Conservation (phyloP, 1,139 yeast genomes). For the Hansenula anomala region DNA sequence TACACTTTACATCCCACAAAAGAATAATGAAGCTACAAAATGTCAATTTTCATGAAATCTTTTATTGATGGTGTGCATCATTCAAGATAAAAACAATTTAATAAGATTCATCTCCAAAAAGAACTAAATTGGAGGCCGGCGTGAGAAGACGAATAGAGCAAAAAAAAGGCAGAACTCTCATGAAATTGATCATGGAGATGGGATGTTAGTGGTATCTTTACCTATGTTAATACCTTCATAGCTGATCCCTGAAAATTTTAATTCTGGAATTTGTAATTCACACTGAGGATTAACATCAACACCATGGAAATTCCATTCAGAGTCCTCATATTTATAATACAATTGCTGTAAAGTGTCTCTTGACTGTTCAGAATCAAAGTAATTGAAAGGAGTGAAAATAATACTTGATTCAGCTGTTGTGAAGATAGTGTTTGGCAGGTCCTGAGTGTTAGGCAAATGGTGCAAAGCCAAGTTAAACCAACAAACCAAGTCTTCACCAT, state of each 20-base stretch:
- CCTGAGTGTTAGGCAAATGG: slow-evolving; percentile 24
- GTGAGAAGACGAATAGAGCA: too few species aligned
- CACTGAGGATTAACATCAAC: slow-evolving; percentile 12
- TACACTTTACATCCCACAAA: too few species aligned
- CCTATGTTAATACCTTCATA: slow-evolving; percentile 13
- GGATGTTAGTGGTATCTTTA: slow-evolving; percentile 12
- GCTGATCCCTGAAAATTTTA: slow-evolving; percentile 10
- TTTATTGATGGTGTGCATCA: too few species aligned
- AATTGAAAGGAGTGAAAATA: slow-evolving; percentile 22
- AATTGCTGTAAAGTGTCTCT: slow-evolving; percentile 19
- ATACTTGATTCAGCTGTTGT: slow-evolving; percentile 20
- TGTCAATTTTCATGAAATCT: too few species aligned
- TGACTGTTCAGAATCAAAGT: slow-evolving; percentile 20
- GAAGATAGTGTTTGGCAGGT: slow-evolving; percentile 23
- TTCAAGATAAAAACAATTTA: too few species aligned
- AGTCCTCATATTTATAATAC: slow-evolving; percentile 13
- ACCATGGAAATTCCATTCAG: slow-evolving; percentile 19
- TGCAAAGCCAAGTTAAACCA: slow-evolving; percentile 24
- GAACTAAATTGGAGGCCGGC: too few species aligned
- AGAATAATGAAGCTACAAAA: too few species aligned
- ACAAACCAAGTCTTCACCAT: slow-evolving; percentile 22
- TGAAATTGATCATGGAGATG: slow-evolving; percentile 1
- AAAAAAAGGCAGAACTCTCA: too few species aligned
- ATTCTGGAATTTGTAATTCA: slow-evolving; percentile 9
- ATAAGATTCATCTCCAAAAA: too few species aligned